phyloP scores from a whole-genome alignment of 768 basidiomycete species.

The Symmetrospora coprosmae region DNA sequence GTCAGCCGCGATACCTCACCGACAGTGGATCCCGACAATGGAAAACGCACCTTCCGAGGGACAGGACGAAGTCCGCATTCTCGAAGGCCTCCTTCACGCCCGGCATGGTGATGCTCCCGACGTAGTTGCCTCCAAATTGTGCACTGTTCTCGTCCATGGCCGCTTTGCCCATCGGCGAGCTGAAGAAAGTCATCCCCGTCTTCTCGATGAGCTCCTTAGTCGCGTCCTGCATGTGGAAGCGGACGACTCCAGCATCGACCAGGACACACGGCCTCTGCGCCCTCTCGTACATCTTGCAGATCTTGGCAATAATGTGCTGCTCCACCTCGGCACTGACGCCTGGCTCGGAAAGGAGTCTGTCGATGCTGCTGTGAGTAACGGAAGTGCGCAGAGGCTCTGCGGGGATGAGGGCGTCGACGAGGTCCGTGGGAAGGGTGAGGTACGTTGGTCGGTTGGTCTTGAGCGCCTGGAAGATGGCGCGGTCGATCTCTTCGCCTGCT shows the following conservation, averaged over 20 bases:
- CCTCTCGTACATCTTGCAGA: slow-evolving; percentile 50
- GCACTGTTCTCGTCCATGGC: slow-evolving; percentile 53
- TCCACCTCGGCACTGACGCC: slow-evolving; percentile 39
- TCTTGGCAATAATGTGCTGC: slow-evolving; percentile 57
- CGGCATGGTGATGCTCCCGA: slow-evolving; percentile 56
- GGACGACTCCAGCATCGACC: slow-evolving; percentile 60
- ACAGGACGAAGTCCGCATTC: slow-evolving; percentile 57
- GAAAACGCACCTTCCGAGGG: slow-evolving; percentile 43
- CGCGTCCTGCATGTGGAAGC: slow-evolving; percentile 55
- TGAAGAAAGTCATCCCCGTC: slow-evolving; percentile 45
- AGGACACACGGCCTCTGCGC: slow-evolving; percentile 56
- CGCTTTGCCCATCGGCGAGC: slow-evolving; percentile 49
- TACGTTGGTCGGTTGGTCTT: slow-evolving; percentile 70
- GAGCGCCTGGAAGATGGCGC: slow-evolving; percentile 5
- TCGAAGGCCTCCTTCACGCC: slow-evolving; percentile 59
- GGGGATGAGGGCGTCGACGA: slow-evolving; percentile 49
- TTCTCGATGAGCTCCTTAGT: slow-evolving; percentile 49
- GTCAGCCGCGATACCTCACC: no score
- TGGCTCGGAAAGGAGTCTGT: slow-evolving; percentile 28
- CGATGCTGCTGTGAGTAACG: slow-evolving; percentile 35
- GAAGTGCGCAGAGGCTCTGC: slow-evolving; percentile 51
- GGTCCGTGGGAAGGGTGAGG: slow-evolving; percentile 68
- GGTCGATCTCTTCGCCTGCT: slow-evolving; percentile 24
- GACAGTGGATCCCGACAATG: no score
- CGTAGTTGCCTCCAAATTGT: slow-evolving; percentile 64